Evolutionary conservation across 2,329 filamentous ascomycete species (phyloP).

Genomic region (Sarocladium brachiariae): DNA sequence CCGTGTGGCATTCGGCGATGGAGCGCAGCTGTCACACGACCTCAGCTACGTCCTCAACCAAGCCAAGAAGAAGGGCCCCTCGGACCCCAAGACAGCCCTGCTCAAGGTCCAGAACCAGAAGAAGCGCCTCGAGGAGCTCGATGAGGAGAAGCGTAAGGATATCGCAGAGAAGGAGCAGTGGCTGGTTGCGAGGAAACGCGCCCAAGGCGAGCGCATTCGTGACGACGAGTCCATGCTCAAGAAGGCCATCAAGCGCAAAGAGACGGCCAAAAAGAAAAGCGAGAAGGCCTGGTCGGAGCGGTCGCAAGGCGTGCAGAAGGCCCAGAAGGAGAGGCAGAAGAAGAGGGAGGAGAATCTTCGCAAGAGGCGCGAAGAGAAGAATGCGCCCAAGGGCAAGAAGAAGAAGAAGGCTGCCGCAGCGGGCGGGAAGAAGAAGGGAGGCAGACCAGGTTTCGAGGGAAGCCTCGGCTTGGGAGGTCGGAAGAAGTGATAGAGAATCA

Average conservation of each 20-base stretch:
- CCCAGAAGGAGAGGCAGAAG: constrained; percentile 71
- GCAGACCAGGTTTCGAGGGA: constrained; percentile 63
- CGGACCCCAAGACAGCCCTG: constrained; percentile 81
- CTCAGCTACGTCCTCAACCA: constrained; percentile 50
- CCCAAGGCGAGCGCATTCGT: constrained; percentile 80
- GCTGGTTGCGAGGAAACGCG: constrained; percentile 83
- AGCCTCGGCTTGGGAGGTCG: constrained; percentile 51
- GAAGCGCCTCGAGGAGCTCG: constrained; percentile 66
- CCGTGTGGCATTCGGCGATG: constrained; percentile 84
- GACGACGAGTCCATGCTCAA: constrained; percentile 84
- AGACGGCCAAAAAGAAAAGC: constrained; percentile 83
- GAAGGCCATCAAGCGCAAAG: constrained; percentile 91
- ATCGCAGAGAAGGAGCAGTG: constrained; percentile 91
- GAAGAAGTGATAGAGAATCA: constrained; percentile 41
- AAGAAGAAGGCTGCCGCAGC: constrained; percentile 42
- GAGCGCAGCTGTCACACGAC: constrained; percentile 68
- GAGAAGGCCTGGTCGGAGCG: constrained; percentile 80
- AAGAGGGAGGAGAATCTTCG: constrained; percentile 76
- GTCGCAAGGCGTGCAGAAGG: constrained; percentile 63
- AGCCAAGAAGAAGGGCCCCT: constrained; percentile 69
- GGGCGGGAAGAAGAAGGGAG: constrained; percentile 39
- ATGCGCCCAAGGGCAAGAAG: constrained; percentile 49
- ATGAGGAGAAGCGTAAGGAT: constrained; percentile 73
- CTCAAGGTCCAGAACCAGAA: constrained; percentile 81
- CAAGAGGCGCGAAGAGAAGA: constrained; percentile 68